A percentile compares a stretch with the other conserved stretches of the same genome.
Evolutionary conservation across 2,329 filamentous ascomycete species (phyloP).

Genomic region (Thielaviopsis euricoi): DNA sequence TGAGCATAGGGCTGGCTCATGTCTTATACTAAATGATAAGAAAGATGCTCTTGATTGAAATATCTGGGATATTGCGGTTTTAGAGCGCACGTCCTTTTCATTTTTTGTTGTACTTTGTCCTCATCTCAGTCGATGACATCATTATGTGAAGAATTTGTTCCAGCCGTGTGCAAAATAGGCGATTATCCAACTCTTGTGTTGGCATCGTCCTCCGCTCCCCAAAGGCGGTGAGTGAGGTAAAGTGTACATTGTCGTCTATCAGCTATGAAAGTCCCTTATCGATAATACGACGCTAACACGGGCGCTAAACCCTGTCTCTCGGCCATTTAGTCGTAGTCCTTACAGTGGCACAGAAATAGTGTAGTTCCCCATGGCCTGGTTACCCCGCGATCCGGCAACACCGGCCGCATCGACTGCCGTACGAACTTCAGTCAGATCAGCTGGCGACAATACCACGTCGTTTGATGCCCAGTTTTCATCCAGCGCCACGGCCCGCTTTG

Average conservation of each 20-base stretch:
- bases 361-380: neutral
- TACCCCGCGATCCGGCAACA: neutral
- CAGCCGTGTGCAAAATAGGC: neutral
- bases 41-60: no score
- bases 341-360: neutral
- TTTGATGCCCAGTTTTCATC: constrained; percentile 27
- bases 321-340: neutral
- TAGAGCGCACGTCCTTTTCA: neutral
- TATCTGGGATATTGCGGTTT: neutral
- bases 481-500: constrained; percentile 29
- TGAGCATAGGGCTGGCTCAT: neutral
- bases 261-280: neutral
- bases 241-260: neutral
- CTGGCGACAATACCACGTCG: constrained; percentile 18
- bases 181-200: neutral
- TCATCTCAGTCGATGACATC: neutral
- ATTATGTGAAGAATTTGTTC: neutral
- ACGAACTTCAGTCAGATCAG: constrained; percentile 20
- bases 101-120: neutral
- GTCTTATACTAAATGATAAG: neutral
- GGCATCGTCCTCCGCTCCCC: neutral
- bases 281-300: neutral
- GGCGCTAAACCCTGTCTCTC: neutral
- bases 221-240: constrained; percentile 1
- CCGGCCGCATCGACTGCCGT: neutral